A percentile compares a stretch with the other conserved stretches of the same genome.
These are phyloP conservation scores for Chamaecyparis obtusa DNA, from an alignment of 75 land plant species.

Conservation along the genomic window DNA sequence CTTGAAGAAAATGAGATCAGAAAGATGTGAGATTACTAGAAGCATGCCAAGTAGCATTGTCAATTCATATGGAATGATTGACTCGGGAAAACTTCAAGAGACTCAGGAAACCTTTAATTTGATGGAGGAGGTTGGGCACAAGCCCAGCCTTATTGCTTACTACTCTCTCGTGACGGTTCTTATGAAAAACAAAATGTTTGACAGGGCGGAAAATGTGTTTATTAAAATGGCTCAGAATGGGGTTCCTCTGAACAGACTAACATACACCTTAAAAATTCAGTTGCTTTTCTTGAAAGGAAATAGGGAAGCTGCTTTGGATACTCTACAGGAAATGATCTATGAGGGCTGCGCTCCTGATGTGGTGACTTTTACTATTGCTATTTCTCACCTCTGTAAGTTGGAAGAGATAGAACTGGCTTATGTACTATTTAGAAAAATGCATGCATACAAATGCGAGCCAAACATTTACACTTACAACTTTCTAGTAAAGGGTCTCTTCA, in stretches of 20 bases:
- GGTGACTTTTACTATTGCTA: slow-evolving; percentile 19
- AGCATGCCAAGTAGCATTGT: slow-evolving; percentile 6
- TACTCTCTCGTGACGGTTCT: slow-evolving; percentile 3
- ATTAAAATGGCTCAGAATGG: neutral
- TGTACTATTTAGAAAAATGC: slow-evolving; percentile 18
- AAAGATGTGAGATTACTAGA: slow-evolving; percentile 6
- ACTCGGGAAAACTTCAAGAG: neutral
- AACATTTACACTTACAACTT: slow-evolving; percentile 28
- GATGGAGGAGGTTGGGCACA: neutral
- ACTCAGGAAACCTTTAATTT: neutral
- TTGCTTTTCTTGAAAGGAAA: slow-evolving; percentile 7
- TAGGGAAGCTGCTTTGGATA: slow-evolving; percentile 13
- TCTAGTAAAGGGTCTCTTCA: slow-evolving; percentile 14
- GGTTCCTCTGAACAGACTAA: neutral
- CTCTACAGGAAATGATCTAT: slow-evolving; percentile 10
- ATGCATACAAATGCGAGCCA: slow-evolving; percentile 12
- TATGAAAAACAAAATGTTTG: neutral
- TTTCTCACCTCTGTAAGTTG: slow-evolving; percentile 19
- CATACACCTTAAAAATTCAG: slow-evolving; percentile 19
- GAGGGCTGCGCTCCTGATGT: slow-evolving; percentile 13
- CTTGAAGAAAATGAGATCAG: neutral
- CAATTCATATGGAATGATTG: neutral
- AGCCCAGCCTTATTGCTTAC: slow-evolving; percentile 1
- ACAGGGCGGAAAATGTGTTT: neutral
- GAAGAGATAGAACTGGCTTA: slow-evolving; percentile 17